These are phyloP conservation scores for Phialophora verrucosa DNA, from an alignment of 2,329 filamentous ascomycete species.

Conservation along the genomic window DNA sequence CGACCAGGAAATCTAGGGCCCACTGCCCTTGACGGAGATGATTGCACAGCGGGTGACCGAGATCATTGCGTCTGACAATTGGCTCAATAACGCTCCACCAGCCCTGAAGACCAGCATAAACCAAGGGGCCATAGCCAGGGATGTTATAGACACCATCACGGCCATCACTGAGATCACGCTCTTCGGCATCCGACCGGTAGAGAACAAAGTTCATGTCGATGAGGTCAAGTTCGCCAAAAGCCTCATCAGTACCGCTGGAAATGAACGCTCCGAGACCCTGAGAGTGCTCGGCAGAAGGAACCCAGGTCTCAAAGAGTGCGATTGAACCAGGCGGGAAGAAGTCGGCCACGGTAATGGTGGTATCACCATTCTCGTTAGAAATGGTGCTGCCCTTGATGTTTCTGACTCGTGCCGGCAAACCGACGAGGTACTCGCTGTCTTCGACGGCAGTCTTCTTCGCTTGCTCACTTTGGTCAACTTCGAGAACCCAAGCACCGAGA, in stretches of 20 bases:
- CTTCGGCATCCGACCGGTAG: slow-evolving; percentile 91
- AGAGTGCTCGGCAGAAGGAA: slow-evolving; percentile 83
- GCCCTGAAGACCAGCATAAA: slow-evolving; percentile 96
- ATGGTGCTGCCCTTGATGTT: slow-evolving; percentile 75
- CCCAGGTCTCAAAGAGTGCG: slow-evolving; percentile 94
- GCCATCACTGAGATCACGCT: slow-evolving; percentile 76
- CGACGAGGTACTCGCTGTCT: slow-evolving; percentile 75
- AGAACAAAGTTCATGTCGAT: slow-evolving; percentile 89
- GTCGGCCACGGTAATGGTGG: slow-evolving; percentile 78
- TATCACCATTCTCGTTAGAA: slow-evolving; percentile 73
- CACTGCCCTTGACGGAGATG: slow-evolving; percentile 90
- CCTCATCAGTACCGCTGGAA: slow-evolving; percentile 77
- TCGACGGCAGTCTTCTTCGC: slow-evolving; percentile 67
- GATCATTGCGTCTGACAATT: slow-evolving; percentile 85
- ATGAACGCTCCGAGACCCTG: slow-evolving; percentile 84
- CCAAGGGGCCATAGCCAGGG: slow-evolving; percentile 79
- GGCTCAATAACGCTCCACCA: slow-evolving; percentile 94
- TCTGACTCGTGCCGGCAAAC: slow-evolving; percentile 81
- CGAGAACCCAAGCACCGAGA: slow-evolving; percentile 88
- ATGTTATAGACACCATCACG: slow-evolving; percentile 88
- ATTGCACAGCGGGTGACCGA: slow-evolving; percentile 91
- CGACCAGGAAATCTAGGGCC: slow-evolving; percentile 86
- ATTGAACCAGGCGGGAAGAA: slow-evolving; percentile 93
- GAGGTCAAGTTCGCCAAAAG: slow-evolving; percentile 75
- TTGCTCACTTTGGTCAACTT: slow-evolving; percentile 79